A percentile compares a stretch with the other conserved stretches of the same genome.
Conservation (phyloP, 2,329 filamentous ascomycete genomes). For the Cladophialophora psammophila region DNA sequence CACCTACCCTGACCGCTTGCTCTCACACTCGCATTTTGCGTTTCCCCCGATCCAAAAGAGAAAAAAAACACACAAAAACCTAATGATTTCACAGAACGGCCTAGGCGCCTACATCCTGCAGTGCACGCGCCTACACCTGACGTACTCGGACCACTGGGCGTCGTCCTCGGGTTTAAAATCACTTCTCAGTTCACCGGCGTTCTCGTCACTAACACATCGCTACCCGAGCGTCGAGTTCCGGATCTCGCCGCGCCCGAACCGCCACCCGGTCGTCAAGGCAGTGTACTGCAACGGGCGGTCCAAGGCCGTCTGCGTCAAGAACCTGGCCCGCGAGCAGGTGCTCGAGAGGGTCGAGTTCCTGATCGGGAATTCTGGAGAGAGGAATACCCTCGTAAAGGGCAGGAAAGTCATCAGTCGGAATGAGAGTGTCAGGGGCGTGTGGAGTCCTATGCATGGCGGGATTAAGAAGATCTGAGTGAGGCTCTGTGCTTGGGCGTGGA, state of each 20-base stretch:
- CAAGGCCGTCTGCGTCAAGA: slow-evolving; percentile 87
- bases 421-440: slow-evolving; percentile 70
- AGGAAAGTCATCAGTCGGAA: slow-evolving; percentile 68
- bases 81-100: slow-evolving; percentile 73
- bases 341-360: slow-evolving; percentile 72
- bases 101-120: slow-evolving; percentile 95
- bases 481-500: background rate
- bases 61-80: too few species aligned
- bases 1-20: too few species aligned
- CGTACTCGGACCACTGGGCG: slow-evolving; percentile 96
- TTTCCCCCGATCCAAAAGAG: too few species aligned
- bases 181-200: slow-evolving; percentile 51
- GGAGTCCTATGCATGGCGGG: slow-evolving; percentile 68
- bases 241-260: slow-evolving; percentile 86
- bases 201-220: slow-evolving; percentile 76
- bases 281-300: slow-evolving; percentile 90
- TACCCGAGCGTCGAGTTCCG: slow-evolving; percentile 92
- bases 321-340: slow-evolving; percentile 80
- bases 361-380: slow-evolving; percentile 57
- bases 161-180: slow-evolving; percentile 96
- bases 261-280: slow-evolving; percentile 87
- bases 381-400: slow-evolving; percentile 58
- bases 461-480: slow-evolving; percentile 57
- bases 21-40: too few species aligned
- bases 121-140: slow-evolving; percentile 93